Percentiles rank a stretch among this genome's conserved stretches.
Conservation (phyloP, 1,139 yeast genomes). For the Suhomyces anneliseae region DNA sequence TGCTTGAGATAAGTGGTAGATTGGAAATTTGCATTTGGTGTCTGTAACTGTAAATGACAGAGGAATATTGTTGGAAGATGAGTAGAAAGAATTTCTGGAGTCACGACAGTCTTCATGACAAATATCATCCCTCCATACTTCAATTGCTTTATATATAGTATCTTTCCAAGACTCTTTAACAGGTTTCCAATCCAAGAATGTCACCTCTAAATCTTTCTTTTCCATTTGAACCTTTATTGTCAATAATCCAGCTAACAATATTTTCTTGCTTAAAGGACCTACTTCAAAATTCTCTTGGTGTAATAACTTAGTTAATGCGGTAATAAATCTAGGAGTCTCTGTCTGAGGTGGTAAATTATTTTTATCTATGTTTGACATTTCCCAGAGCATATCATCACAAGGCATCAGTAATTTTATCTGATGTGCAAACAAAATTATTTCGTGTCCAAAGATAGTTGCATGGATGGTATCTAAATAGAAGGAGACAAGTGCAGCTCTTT, state of each 20-base stretch:
- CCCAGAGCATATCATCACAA: constrained; percentile 35
- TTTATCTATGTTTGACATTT: constrained; percentile 13
- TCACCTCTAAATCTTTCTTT: constrained; percentile 60
- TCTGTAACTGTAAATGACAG: constrained; percentile 23
- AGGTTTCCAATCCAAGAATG: constrained; percentile 30
- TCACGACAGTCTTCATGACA: constrained; percentile 29
- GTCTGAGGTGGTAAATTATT: constrained; percentile 2
- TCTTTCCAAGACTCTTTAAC: constrained; percentile 60
- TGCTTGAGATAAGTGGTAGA: constrained; percentile 12
- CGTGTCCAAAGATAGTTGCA: constrained; percentile 33
- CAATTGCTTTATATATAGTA: constrained; percentile 58
- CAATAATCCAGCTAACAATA: constrained; percentile 64
- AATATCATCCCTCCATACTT: constrained; percentile 51
- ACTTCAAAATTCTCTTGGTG: constrained; percentile 52
- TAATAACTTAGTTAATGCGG: constrained; percentile 55
- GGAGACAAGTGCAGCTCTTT: constrained; percentile 30
- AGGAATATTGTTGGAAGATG: constrained; percentile 12
- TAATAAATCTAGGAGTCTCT: constrained; percentile 36
- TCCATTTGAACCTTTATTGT: constrained; percentile 72
- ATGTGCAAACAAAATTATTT: constrained; percentile 29
- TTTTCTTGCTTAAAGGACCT: constrained; percentile 56
- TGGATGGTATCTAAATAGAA: constrained; percentile 32
- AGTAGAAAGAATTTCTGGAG: constrained; percentile 20
- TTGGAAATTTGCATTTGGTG: constrained; percentile 47
- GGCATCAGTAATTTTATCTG: constrained; percentile 31